A percentile compares a stretch with the other conserved stretches of the same genome.
Evolutionary conservation across 768 basidiomycete genomes (phyloP).

Genomic region (Xanthoconium purpureum): DNA sequence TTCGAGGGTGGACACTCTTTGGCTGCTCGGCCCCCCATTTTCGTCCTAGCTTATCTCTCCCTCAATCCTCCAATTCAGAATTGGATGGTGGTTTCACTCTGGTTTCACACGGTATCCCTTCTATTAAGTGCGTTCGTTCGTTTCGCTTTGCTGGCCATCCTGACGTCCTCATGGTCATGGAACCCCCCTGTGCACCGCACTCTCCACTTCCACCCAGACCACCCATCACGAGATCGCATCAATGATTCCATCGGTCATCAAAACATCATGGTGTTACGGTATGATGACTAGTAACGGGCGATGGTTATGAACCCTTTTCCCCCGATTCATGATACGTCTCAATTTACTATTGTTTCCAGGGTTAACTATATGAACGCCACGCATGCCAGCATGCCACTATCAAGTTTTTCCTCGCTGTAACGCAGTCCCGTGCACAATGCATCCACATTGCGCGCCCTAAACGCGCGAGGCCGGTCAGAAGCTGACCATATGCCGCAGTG

Average conservation of each 20-base stretch:
- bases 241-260: neutral
- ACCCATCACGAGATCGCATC: too few species aligned
- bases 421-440: neutral
- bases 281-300: too few species aligned
- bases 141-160: neutral
- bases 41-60: too few species aligned
- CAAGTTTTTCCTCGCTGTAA: neutral
- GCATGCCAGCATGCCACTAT: neutral
- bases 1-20: too few species aligned
- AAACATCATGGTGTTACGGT: too few species aligned
- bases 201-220: neutral
- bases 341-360: too few species aligned
- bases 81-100: too few species aligned
- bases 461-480: neutral
- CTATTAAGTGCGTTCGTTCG: neutral
- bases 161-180: conserved; percentile 4
- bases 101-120: conserved; percentile 4
- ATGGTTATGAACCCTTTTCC: neutral
- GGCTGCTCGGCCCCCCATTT: too few species aligned
- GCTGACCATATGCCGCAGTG: neutral
- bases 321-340: neutral
- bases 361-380: neutral
- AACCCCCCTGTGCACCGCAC: neutral
- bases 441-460: neutral
- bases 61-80: too few species aligned